Evolutionary conservation across 2,329 filamentous ascomycete species (phyloP), one percentile per base, ranked within the genome.

Genomic region (Alternaria incomplexa): DNA sequence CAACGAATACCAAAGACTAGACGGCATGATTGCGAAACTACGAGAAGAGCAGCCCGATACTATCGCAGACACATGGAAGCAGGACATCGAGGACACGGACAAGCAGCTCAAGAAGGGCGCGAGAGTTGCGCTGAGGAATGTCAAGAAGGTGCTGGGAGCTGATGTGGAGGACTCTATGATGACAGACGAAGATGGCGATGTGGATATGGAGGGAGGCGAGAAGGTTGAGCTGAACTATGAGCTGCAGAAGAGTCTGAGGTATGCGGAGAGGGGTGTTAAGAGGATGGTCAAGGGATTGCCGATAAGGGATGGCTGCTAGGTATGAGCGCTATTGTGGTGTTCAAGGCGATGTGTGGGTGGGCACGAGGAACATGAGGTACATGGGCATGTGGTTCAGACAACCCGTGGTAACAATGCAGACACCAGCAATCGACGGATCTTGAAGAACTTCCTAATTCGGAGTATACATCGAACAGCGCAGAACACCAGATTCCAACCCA

Each of bases 201-300:
- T 51, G 36, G 62, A 63, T 25, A 61, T 63, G 58, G 52, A 57
- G 17, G 53, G 50, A 8, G 56, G 56, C 46, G 56, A 56, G n/a
- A 53, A 53, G 28, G 32, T 25, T 10, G 61, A 66, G 51, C 28
- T 74, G 26, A 69, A 67, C 46, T 70, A 69, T 51, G 75, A 71
- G 51, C 43, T 78, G 23, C 56, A 62, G 9, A 66, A 68, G 50
- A 68, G 71, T 25, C 55, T 78, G 43, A 56, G 59, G 13, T 78
- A 74, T 66, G 70, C 66, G 8, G 74, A 79, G 68, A 73, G 73
- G 43, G 76, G 75, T 6, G 68, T 79, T 13, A 76, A 69, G 67
- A 72, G 74, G 46, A 75, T 79, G 73, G 71, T 70, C 12, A 79
- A 76, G 58, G 66, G 71, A 6, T 51, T 80, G 12, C 73, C 73